A percentile compares a stretch with the other conserved stretches of the same genome.
phyloP scores from a whole-genome alignment of 2,329 filamentous ascomycete genomes.

The Elsinoe arachidis region DNA sequence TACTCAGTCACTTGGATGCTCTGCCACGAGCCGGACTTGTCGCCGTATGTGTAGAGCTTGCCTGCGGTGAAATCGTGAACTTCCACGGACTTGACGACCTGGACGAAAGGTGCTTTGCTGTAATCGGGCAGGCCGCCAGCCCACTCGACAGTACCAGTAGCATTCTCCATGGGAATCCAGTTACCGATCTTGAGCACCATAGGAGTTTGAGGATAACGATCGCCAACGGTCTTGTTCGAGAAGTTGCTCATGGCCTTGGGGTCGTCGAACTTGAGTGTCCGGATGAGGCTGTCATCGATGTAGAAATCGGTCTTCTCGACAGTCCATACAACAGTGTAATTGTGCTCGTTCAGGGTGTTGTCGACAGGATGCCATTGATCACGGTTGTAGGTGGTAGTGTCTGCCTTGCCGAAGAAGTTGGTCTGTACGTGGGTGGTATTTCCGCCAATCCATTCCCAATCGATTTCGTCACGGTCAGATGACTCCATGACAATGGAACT shows the following conservation, averaged over 20 bases:
- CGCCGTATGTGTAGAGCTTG: constrained; percentile 33
- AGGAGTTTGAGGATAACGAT: constrained; percentile 71
- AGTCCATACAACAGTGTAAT: constrained; percentile 65
- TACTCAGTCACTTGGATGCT: constrained; percentile 42
- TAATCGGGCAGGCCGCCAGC: constrained; percentile 30
- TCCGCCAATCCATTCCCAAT: constrained; percentile 73
- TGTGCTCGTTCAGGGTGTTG: constrained; percentile 54
- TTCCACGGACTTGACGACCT: constrained; percentile 28
- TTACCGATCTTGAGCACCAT: constrained; percentile 61
- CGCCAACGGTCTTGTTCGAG: constrained; percentile 32
- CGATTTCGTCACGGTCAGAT: constrained; percentile 78
- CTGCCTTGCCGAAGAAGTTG: constrained; percentile 71
- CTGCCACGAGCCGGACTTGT: constrained; percentile 30
- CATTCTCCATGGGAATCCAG: constrained; percentile 65
- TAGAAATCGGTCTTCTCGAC: constrained; percentile 56
- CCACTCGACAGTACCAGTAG: constrained; percentile 30
- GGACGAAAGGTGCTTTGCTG: constrained; percentile 28
- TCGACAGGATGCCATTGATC: constrained; percentile 52
- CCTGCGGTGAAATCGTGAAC: constrained; percentile 29
- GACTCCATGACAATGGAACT: constrained; percentile 76
- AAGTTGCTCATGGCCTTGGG: constrained; percentile 23
- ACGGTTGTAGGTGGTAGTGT: constrained; percentile 58
- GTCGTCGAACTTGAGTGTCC: constrained; percentile 46
- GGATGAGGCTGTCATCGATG: constrained; percentile 58
- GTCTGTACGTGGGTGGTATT: constrained; percentile 55